Evolutionary conservation across 2,329 filamentous ascomycete species (phyloP).

Genomic region (Cephalotrichum gorgonifer): DNA sequence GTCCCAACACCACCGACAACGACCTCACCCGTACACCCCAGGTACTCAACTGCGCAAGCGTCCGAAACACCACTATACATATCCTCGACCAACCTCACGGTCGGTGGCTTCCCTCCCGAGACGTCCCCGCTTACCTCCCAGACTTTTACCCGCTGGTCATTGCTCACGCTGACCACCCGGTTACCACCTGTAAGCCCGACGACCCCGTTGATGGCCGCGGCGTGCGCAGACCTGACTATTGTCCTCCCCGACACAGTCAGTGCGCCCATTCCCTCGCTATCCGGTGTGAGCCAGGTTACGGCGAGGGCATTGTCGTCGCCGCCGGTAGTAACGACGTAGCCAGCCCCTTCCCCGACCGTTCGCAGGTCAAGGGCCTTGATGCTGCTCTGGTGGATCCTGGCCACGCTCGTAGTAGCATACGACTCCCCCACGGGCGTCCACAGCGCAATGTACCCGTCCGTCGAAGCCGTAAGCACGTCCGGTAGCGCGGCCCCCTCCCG

Average conservation of each 20-base stretch:
- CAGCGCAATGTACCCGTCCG: conserved; percentile 65
- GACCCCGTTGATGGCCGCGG: conserved; percentile 56
- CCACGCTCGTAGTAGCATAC: conserved; percentile 19
- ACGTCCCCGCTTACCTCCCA: conserved; percentile 28
- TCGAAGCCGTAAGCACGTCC: conserved; percentile 57
- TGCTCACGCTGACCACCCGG: conserved; percentile 25
- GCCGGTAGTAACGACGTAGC: conserved; percentile 59
- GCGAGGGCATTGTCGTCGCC: conserved; percentile 83
- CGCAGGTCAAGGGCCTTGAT: conserved; percentile 55
- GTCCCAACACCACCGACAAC: conserved; percentile 35
- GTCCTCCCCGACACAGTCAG: conserved; percentile 4
- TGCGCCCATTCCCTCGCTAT: not conserved
- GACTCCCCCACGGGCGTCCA: conserved; percentile 31
- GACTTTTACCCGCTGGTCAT: conserved; percentile 50
- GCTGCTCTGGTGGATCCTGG: conserved; percentile 65
- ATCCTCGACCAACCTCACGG: conserved; percentile 33
- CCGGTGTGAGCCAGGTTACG: conserved; percentile 26
- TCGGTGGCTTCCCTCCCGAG: conserved; percentile 8
- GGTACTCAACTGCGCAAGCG: conserved; percentile 37
- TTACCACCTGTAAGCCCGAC: not conserved
- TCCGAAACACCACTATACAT: conserved; percentile 51
- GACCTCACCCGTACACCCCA: conserved; percentile 17
- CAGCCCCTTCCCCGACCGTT: conserved; percentile 62
- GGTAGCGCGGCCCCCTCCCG: conserved; percentile 5
- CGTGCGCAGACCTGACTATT: conserved; percentile 49